phyloP scores from a whole-genome alignment of 441 rosid species.

The Geranium incanum region DNA sequence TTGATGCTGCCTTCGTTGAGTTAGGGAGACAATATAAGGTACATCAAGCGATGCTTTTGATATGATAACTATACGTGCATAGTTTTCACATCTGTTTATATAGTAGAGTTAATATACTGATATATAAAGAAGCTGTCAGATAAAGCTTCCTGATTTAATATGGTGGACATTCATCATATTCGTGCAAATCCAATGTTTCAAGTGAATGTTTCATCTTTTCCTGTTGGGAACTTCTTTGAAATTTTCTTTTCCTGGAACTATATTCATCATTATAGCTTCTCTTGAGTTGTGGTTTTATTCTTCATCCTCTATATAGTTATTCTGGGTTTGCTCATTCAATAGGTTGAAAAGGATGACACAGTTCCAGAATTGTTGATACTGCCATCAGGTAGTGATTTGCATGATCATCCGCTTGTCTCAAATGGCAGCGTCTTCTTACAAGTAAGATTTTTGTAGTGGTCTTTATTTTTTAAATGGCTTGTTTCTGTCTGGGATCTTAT shows the following conservation, averaged over 20 bases:
- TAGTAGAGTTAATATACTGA: not conserved
- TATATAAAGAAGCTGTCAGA: not conserved
- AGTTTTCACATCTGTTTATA: not conserved
- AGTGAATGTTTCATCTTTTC: not conserved
- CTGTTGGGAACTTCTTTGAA: not conserved
- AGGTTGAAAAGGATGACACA: conserved; percentile 74
- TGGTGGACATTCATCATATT: not conserved
- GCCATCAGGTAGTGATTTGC: conserved; percentile 80
- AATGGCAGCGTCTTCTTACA: conserved; percentile 71
- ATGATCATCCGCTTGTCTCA: conserved; percentile 61
- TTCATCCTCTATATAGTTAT: not conserved
- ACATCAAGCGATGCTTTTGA: conserved; percentile 18
- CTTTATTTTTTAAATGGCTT: not conserved
- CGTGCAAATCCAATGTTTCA: not conserved
- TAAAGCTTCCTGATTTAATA: not conserved
- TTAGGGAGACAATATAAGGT: conserved; percentile 53
- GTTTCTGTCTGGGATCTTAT: not conserved
- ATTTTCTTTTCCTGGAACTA: not conserved
- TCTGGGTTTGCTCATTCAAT: conserved; percentile 8
- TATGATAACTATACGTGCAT: not conserved
- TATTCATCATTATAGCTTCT: not conserved
- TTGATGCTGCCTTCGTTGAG: conserved; percentile 50
- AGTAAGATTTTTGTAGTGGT: conserved; percentile 28
- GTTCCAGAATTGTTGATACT: conserved; percentile 61
- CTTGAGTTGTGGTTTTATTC: not conserved